These are phyloP conservation scores for Hypoxylon sp. DNA, from an alignment of 2,329 filamentous ascomycete species.

Conservation along the genomic window DNA sequence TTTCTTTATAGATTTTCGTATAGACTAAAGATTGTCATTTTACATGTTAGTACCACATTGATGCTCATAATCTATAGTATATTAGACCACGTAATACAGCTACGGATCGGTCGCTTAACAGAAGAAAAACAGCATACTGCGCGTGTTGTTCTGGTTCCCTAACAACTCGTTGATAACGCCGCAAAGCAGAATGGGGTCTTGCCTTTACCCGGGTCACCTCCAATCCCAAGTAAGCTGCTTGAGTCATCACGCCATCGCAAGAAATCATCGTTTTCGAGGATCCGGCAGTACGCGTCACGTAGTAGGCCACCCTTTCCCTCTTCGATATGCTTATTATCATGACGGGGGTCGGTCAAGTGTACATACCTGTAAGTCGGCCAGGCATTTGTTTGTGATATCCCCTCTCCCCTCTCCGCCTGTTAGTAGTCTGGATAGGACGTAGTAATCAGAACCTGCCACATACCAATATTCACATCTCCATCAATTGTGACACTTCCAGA, in stretches of 20 bases:
- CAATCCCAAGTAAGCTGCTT: conserved; percentile 53
- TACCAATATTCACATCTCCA: too few species aligned
- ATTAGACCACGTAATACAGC: conserved; percentile 51
- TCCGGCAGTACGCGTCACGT: conserved; percentile 49
- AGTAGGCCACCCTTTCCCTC: not conserved
- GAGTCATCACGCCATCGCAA: conserved; percentile 42
- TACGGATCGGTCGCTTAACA: conserved; percentile 49
- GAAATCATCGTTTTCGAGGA: conserved; percentile 49
- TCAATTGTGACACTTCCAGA: too few species aligned
- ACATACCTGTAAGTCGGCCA: too few species aligned
- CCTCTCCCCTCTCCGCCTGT: too few species aligned
- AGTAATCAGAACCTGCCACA: too few species aligned
- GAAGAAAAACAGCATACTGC: conserved; percentile 49
- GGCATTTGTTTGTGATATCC: too few species aligned
- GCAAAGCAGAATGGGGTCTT: conserved; percentile 59
- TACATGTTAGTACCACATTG: too few species aligned
- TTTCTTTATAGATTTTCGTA: too few species aligned
- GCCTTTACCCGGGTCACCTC: conserved; percentile 55
- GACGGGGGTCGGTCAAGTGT: not conserved
- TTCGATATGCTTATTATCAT: not conserved
- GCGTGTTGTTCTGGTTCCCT: not conserved
- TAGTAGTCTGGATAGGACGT: too few species aligned
- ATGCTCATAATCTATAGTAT: too few species aligned
- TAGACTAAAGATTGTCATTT: too few species aligned
- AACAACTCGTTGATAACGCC: conserved; percentile 55